phyloP scores from a whole-genome alignment of 495 filamentous ascomycete genomes.

The Hyaloscypha finlandica region DNA sequence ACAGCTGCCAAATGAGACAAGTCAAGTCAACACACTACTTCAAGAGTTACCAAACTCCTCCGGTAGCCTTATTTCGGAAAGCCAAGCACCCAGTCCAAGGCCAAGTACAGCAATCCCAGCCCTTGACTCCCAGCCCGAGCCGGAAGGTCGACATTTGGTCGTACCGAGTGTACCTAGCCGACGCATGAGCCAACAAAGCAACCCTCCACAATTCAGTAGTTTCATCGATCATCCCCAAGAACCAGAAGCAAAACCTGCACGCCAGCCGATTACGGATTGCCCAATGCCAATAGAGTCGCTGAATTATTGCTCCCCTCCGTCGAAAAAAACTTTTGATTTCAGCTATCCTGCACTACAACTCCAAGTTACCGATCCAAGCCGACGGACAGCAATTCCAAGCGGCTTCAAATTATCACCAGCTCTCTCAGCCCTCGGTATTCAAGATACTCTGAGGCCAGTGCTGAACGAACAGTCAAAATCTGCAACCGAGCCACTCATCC shows the following conservation, averaged over 20 bases:
- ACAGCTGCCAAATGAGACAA: conserved; percentile 4
- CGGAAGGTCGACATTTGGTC: neutral
- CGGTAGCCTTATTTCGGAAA: conserved; percentile 4
- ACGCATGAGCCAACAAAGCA: conserved; percentile 4
- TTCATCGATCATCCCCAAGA: neutral
- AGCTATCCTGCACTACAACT: neutral
- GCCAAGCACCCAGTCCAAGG: conserved; percentile 2
- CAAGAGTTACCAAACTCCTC: conserved; percentile 1
- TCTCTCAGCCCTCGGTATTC: neutral
- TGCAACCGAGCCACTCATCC: conserved; percentile 2
- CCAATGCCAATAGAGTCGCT: neutral
- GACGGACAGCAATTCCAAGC: conserved; percentile 5
- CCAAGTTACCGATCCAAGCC: conserved; percentile 4
- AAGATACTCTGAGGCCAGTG: neutral
- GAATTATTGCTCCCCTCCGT: conserved; percentile 5
- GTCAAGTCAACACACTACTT: neutral
- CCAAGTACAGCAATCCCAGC: conserved; percentile 6
- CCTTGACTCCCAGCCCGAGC: neutral
- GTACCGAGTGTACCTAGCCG: neutral
- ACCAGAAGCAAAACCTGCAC: conserved; percentile 4
- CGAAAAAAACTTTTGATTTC: neutral
- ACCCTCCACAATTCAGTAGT: conserved; percentile 4
- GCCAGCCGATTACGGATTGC: neutral
- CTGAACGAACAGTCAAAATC: conserved; percentile 9
- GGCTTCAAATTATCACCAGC: neutral